Conservation (phyloP, 306 rosid species). For the Casuarina glauca region DNA sequence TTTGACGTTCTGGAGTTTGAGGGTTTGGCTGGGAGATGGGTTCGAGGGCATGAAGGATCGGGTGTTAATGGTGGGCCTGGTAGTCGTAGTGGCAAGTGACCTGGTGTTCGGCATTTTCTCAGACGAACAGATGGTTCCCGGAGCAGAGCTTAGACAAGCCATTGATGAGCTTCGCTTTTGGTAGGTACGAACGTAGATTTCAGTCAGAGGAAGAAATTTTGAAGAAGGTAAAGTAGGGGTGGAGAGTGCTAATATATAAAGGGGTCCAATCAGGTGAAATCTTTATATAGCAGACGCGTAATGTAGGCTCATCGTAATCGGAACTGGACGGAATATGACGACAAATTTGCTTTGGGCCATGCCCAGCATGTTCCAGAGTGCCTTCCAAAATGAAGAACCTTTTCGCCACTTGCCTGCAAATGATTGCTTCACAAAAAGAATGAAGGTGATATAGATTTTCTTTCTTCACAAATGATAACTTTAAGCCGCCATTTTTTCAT, state of each 20-base stretch:
- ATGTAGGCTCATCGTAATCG: too few species aligned
- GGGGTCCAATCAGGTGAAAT: background rate
- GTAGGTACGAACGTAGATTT: background rate
- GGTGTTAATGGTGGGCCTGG: slow-evolving; percentile 1
- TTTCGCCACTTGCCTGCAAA: too few species aligned
- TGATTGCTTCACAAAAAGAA: too few species aligned
- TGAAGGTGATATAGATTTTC: too few species aligned
- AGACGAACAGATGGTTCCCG: slow-evolving; percentile 26
- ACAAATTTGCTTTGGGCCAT: too few species aligned
- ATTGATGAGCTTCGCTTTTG: slow-evolving; percentile 18
- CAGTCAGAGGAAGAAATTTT: background rate
- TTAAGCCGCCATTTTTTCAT: too few species aligned
- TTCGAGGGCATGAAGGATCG: slow-evolving; percentile 23
- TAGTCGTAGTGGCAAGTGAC: slow-evolving; percentile 10
- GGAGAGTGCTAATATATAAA: background rate
- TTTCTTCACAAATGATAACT: too few species aligned
- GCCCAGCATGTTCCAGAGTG: too few species aligned
- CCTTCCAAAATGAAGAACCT: too few species aligned
- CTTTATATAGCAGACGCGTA: too few species aligned
- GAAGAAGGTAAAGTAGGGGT: background rate
- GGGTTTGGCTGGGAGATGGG: slow-evolving; percentile 15
- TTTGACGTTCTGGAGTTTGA: slow-evolving; percentile 30
- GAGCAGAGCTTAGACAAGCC: slow-evolving; percentile 42
- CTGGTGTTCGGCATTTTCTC: slow-evolving; percentile 15
- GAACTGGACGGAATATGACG: too few species aligned